phyloP scores from a whole-genome alignment of 805 yeast genomes.

The Candida suzukii region DNA sequence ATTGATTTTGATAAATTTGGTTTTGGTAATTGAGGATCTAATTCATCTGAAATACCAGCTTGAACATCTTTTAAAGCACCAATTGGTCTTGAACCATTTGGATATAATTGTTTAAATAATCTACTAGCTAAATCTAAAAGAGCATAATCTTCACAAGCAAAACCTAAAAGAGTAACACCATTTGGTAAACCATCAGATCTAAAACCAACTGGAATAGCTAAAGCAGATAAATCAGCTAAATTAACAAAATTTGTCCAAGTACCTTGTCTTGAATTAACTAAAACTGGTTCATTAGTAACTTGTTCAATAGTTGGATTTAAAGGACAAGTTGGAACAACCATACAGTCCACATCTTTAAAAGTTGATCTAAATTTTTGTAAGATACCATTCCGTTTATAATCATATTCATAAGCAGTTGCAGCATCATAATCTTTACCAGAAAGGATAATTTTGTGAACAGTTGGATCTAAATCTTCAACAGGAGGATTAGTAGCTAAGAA shows the following conservation, averaged over 20 bases:
- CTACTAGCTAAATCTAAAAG: conserved; percentile 74
- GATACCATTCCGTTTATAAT: conserved; percentile 80
- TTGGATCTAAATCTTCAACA: conserved; percentile 68
- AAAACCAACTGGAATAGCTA: conserved; percentile 90
- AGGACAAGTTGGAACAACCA: conserved; percentile 92
- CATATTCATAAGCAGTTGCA: conserved; percentile 75
- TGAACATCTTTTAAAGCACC: conserved; percentile 32
- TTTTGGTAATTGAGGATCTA: conserved; percentile 38
- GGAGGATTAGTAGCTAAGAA: conserved; percentile 70
- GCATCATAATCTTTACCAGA: conserved; percentile 78
- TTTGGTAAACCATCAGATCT: conserved; percentile 79
- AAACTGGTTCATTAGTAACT: conserved; percentile 69
- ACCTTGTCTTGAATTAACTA: conserved; percentile 85
- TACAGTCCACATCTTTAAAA: conserved; percentile 59
- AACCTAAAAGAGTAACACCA: conserved; percentile 81
- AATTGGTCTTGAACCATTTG: conserved; percentile 41
- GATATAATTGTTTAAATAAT: conserved; percentile 45
- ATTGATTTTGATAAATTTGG: conserved; percentile 36
- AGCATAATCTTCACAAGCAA: conserved; percentile 83
- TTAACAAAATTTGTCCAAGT: conserved; percentile 98
- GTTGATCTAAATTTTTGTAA: conserved; percentile 53
- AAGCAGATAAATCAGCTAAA: conserved; percentile 85
- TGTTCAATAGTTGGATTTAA: conserved; percentile 77
- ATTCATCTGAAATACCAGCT: conserved; percentile 34
- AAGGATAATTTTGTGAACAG: conserved; percentile 66